Evolutionary conservation across 352 stramenopile species (phyloP), one percentile per base, ranked within the genome.

Genomic region (Aphanomyces cochlioides): DNA sequence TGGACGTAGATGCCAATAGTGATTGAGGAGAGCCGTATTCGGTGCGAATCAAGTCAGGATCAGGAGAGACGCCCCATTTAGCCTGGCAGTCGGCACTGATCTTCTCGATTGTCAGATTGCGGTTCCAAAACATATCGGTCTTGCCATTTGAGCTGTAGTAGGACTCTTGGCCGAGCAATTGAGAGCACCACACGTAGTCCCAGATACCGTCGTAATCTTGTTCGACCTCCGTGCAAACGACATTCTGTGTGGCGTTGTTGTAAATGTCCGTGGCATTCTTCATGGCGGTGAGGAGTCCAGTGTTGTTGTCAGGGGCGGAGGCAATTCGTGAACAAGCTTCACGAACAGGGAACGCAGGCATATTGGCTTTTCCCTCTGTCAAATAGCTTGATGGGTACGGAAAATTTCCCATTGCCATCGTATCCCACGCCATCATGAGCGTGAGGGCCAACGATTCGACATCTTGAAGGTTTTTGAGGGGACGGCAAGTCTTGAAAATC

Each of bases 371-470:
- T 34, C 87, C 89, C 7, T 85, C 83, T 3, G 91, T 88, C 37
- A 98, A 83, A 74, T 99, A 99, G 56, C 81, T 95, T 3, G 89
- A 97, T 28, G 92, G 84, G 75, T 98, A 99, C 5, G 96, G 96
- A 73, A 97, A 98, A 69, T 98, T 92, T 8, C 94, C 95, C 90
- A 98, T 98, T 0, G 95, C 91, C 74, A 99, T 72, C 40, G 82
- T 96, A 74, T 97, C 95, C 74, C 97, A 98, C 34, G 91, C 89
- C 54, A 89, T 85, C 37, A 92, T 64, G 34, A 92, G 73, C 17
- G 79, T 82, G 78, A 95, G 89, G 7, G 88, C 88, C 19, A 96
- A 66, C 15, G 77, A 71, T 6, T 75, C 77, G 7, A 89, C 80
- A 19, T 92, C 76, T 0, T 73, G 58, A 39, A 82, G 74, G 3